These are phyloP conservation scores for Porcisia hertigi DNA, from an alignment of 208 protist species.

Conservation along the genomic window DNA sequence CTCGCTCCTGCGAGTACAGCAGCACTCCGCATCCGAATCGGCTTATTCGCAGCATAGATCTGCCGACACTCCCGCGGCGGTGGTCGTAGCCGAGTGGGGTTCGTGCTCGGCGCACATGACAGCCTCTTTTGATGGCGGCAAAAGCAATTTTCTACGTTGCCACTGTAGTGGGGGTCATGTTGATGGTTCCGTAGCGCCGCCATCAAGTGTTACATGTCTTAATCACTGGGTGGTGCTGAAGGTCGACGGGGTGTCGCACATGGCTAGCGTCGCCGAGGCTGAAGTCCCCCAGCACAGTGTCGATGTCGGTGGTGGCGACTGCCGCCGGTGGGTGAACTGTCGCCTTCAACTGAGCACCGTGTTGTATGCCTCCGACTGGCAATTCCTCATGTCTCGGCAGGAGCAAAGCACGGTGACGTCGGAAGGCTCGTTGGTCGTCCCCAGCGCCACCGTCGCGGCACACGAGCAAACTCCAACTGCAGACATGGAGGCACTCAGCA, in stretches of 20 bases:
- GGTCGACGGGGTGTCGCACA: neutral
- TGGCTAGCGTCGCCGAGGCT: neutral
- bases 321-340: neutral
- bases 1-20: constrained; percentile 16
- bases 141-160: neutral
- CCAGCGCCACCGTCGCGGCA: neutral
- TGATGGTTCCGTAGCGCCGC: neutral
- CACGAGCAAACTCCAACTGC: neutral
- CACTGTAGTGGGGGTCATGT: neutral
- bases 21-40: neutral
- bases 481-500: constrained; percentile 58
- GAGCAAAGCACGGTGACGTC: neutral
- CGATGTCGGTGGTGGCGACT: neutral
- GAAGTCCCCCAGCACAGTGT: neutral
- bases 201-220: neutral
- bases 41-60: neutral
- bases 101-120: neutral
- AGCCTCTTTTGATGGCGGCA: neutral
- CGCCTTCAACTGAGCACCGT: constrained; percentile 9
- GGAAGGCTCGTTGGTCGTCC: neutral
- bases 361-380: constrained; percentile 16
- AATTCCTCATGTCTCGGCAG: constrained; percentile 12
- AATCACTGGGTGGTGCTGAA: constrained; percentile 7
- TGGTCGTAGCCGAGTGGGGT: constrained; percentile 2
- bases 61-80: neutral